These are phyloP conservation scores for Emergomyces africanus DNA, from an alignment of 2,329 filamentous ascomycete genomes.

Conservation along the genomic window DNA sequence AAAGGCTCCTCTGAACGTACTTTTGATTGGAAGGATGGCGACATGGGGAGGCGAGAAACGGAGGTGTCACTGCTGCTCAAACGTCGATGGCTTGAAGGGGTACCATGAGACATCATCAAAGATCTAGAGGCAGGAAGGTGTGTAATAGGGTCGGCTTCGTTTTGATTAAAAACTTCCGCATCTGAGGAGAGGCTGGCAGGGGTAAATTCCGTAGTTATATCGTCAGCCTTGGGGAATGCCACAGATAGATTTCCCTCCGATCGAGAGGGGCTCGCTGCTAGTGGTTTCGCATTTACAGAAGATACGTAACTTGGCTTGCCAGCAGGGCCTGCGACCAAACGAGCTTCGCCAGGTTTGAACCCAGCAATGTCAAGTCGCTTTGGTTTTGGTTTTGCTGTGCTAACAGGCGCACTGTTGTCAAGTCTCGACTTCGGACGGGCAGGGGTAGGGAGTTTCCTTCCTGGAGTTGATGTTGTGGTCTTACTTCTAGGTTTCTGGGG, in stretches of 20 bases:
- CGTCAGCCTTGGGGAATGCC: conserved; percentile 34
- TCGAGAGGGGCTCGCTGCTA: conserved; percentile 12
- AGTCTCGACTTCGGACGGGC: conserved; percentile 22
- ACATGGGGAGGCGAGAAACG: conserved; percentile 9
- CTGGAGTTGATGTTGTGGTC: conserved; percentile 18
- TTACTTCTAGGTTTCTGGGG: conserved; percentile 16
- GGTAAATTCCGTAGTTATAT: conserved; percentile 10
- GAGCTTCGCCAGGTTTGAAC: conserved; percentile 17
- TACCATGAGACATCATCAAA: not conserved
- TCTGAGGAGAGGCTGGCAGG: not conserved
- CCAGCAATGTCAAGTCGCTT: conserved; percentile 22
- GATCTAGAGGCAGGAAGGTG: not conserved
- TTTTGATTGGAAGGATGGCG: conserved; percentile 5
- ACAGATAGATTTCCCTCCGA: conserved; percentile 35
- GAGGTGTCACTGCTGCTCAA: conserved; percentile 5
- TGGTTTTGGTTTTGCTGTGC: conserved; percentile 20
- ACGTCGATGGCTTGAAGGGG: conserved; percentile 3
- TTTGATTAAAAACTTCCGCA: not conserved
- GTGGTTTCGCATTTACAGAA: conserved; percentile 11
- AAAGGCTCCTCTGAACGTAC: conserved; percentile 7
- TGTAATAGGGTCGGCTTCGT: not conserved
- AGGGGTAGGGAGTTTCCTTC: conserved; percentile 17
- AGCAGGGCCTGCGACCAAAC: conserved; percentile 11
- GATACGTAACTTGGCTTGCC: conserved; percentile 15
- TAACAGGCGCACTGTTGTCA: conserved; percentile 16